Evolutionary conservation across 2,329 filamentous ascomycete species (phyloP).

Genomic region (Penicillium rolfsii): DNA sequence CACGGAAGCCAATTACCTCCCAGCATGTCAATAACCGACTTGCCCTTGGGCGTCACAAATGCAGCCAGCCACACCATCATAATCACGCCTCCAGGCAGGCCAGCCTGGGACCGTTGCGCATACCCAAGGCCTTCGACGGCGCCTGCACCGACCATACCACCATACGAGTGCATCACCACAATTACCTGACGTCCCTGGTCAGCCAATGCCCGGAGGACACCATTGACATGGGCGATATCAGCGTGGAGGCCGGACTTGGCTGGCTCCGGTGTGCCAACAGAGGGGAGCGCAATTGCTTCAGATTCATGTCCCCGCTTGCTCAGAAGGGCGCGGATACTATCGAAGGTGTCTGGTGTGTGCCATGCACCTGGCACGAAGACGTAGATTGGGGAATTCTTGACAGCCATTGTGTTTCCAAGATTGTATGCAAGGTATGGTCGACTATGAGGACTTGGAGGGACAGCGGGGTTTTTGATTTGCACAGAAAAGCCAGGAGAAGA

Average conservation of each 20-base stretch:
- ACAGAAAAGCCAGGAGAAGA: neutral
- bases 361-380: slow-evolving; percentile 7
- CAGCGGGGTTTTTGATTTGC: too few relatives aligned
- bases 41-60: slow-evolving; percentile 41
- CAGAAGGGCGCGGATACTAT: slow-evolving; percentile 29
- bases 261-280: slow-evolving; percentile 1
- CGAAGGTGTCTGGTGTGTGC: slow-evolving; percentile 29
- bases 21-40: slow-evolving; percentile 33
- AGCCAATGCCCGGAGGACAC: neutral
- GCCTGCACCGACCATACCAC: neutral
- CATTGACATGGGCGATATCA: neutral
- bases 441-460: neutral
- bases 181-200: neutral
- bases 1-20: slow-evolving; percentile 33
- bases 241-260: neutral
- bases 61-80: slow-evolving; percentile 37
- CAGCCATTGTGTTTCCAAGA: neutral
- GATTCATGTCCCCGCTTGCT: neutral
- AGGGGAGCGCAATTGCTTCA: neutral
- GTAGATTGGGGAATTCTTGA: neutral
- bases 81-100: slow-evolving; percentile 35
- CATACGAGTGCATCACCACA: slow-evolving; percentile 3
- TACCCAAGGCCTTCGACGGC: neutral
- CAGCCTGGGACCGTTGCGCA: slow-evolving; percentile 23
- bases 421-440: neutral